A percentile compares a stretch with the other conserved stretches of the same genome.
Evolutionary conservation across 768 basidiomycete genomes (phyloP).

Genomic region (Imleria badia): DNA sequence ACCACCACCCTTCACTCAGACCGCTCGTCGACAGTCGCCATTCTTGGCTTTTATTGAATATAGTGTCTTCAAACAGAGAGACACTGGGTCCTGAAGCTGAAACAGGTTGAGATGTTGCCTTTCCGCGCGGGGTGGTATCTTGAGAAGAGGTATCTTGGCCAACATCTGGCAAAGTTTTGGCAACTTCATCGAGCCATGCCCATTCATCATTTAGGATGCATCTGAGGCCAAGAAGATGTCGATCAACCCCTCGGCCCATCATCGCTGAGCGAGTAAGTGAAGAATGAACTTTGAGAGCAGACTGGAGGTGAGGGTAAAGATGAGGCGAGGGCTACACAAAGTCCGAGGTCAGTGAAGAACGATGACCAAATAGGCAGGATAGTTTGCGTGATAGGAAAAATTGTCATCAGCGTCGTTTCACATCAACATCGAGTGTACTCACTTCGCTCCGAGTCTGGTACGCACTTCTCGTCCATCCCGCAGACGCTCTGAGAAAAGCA

Average conservation of each 20-base stretch:
- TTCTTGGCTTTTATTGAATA: conserved; percentile 70
- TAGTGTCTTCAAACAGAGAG: conserved; percentile 70
- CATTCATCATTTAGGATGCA: conserved; percentile 50
- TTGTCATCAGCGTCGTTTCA: not conserved
- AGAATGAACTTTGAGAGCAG: conserved; percentile 71
- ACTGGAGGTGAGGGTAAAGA: conserved; percentile 51
- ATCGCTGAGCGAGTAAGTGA: conserved; percentile 74
- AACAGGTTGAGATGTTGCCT: not conserved
- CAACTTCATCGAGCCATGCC: conserved; percentile 25
- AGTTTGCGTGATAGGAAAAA: conserved; percentile 1
- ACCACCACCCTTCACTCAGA: conserved; percentile 79
- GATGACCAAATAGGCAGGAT: not conserved
- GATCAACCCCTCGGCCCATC: conserved; percentile 81
- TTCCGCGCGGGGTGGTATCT: not conserved
- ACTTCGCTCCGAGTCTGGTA: conserved; percentile 8
- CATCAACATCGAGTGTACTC: conserved; percentile 1
- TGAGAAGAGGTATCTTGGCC: conserved; percentile 4
- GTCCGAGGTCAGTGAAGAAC: not conserved
- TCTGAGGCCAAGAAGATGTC: conserved; percentile 85
- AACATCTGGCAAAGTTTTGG: not conserved
- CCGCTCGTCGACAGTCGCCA: conserved; percentile 94
- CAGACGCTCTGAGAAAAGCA: conserved; percentile 42
- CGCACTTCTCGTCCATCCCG: conserved; percentile 14
- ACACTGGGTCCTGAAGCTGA: not conserved
- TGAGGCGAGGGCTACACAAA: conserved; percentile 21